phyloP scores from a whole-genome alignment of 1,139 yeast species.

The Taiozyma onychis region DNA sequence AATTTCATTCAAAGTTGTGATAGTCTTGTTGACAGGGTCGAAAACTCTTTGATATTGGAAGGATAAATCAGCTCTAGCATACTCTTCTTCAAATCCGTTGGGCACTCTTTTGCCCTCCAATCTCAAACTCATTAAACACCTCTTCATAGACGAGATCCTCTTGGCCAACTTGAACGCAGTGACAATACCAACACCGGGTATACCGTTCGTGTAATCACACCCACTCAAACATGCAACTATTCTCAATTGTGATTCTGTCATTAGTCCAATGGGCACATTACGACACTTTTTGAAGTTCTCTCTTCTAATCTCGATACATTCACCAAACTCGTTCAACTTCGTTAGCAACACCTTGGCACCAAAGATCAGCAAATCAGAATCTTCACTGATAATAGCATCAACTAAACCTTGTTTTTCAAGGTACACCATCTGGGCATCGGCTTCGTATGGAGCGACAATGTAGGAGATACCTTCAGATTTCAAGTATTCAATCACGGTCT shows the following conservation, averaged over 20 bases:
- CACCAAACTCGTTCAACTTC: conserved; percentile 73
- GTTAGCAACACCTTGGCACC: conserved; percentile 78
- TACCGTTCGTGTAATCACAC: conserved; percentile 91
- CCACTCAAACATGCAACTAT: conserved; percentile 86
- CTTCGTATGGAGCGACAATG: conserved; percentile 97
- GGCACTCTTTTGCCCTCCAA: conserved; percentile 65
- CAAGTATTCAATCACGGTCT: conserved; percentile 70
- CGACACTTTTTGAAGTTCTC: conserved; percentile 41
- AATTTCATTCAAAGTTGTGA: conserved; percentile 56
- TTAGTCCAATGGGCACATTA: conserved; percentile 41
- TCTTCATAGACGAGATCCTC: conserved; percentile 45
- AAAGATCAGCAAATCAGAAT: conserved; percentile 85
- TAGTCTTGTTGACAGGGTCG: conserved; percentile 46
- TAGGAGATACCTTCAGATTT: conserved; percentile 54
- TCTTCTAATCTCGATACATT: conserved; percentile 63
- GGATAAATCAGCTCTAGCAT: conserved; percentile 65
- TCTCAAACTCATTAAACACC: conserved; percentile 50
- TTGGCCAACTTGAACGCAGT: conserved; percentile 65
- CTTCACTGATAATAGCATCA: conserved; percentile 88
- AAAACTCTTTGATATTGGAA: conserved; percentile 85
- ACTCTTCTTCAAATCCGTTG: conserved; percentile 51
- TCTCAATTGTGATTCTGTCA: conserved; percentile 56
- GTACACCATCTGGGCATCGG: conserved; percentile 95
- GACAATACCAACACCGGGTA: conserved; percentile 73
- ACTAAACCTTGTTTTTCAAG: conserved; percentile 71